Base-by-base conservation (phyloP, 2,329 filamentous ascomycete species). In the Calonectria pseudoturangicola region DNA sequence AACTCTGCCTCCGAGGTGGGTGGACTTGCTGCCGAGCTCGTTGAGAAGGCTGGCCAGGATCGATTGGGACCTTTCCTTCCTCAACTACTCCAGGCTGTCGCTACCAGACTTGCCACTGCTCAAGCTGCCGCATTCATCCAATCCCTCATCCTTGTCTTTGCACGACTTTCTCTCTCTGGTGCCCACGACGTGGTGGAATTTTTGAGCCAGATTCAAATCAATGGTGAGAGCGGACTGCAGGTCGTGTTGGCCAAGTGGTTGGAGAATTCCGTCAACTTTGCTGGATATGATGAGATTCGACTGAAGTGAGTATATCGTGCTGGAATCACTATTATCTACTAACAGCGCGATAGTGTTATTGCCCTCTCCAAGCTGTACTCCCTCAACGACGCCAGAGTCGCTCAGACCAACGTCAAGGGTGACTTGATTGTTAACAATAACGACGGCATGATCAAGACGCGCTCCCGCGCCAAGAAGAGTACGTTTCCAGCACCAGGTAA, bases 241-340 rank as follows among this genome's bases (percentile, higher is more conserved):
- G 92, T 98, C 28, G 97, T 99, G 4, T 87, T 98, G 76, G 90
- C 92, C 84, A 98, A 98, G 85, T 99, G 97, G 97, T 88, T 99
- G 1, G 97, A 98, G 86, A 98, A 98, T 84, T 98, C 95, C 4
- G 91, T 98, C 84, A 98, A 94, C 84, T 99, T 99, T 85, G 95
- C 95, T n/a, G 97, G 97, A 15, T 99, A 98, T 79, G 96, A 98
- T 79, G 96, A 98, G 84, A 98, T 98, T 79, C 92, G 96, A 78
- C 95, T 98, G 84, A 99, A 98, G 94, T 96, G 87, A 84, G 92
- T 87, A n/a, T 39, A 18, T 3, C 27, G 36, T 21, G 6, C 13
- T 2, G 21, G n/a, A 0, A 28, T 33, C 47, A 7, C 28, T 10
- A 39, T 21, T 41, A 63, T 9, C 65, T 73, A 62, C 84, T 87